Base-by-base conservation (phyloP, 352 stramenopile genomes). In the Phytophthora europaea region DNA sequence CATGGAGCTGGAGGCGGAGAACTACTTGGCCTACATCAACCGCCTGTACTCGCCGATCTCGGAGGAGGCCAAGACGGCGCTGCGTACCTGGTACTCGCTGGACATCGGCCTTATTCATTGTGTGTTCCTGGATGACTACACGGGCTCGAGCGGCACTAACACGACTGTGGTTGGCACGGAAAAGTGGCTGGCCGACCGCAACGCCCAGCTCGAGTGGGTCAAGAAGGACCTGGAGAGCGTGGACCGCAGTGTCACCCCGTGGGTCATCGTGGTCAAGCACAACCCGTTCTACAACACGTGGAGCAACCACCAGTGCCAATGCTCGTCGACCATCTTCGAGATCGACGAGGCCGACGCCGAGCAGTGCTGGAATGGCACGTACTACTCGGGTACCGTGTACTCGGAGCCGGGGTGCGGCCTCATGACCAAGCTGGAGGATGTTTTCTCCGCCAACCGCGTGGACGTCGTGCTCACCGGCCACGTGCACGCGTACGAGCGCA, bases 181-280 rank as follows among this genome's bases (percentile, higher is more conserved):
- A 16, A 70, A 65, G 20, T 84, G 83, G 68, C 58, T 86, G 7
- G 71, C 60, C 6, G 71, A 82, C 36, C 81, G 81, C 16, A 73
- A 82, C 40, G 54, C 53, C 2, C 75, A 82, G 34, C 64, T 82
- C 20, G 75, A 75, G 7, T 98, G 88, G 81, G 73, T 97, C 36
- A 77, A 92, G 54, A 59, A 67, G 13, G 88, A 95, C 63, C 71
- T 97, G 31, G 28, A 72, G 48, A 64, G 12, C 16, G 81, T 97
- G 0, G 81, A 98, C 76, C 73, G 91, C 56, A 82, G 26, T 3
- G 48, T 79, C 13, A 96, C 88, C 2, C 93, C 93, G 22, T 98
- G 91, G 91, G 67, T 97, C 5, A 65, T 97, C 28, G 64, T 98
- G 16, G 83, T 95, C 62, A 82, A 81, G 26, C 91, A 97, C 74